Base-by-base conservation (phyloP, 495 filamentous ascomycete genomes). In the Penicillium canariense region DNA sequence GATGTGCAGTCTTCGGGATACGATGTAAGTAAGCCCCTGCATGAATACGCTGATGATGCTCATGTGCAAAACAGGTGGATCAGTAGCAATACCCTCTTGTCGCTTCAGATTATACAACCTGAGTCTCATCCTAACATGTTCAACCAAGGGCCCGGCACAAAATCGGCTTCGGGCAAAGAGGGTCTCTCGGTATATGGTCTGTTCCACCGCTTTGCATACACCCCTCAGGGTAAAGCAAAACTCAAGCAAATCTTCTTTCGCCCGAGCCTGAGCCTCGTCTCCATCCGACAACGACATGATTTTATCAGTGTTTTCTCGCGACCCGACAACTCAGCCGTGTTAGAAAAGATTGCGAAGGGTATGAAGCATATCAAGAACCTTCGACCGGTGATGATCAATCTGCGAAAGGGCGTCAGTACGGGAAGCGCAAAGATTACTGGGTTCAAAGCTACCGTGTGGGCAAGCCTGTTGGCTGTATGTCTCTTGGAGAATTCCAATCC, bases 121-220 rank as follows among this genome's bases (percentile, higher is more conserved):
- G 91, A 97, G 60, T 85, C 83, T 15, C 90, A 94, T 69, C 92
- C 92, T 7, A 90, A 92, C 55, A 84, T 84, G 39, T 87, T 94
- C 43, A 89, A 87, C 62, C 88, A 91, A 68, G 90, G 88, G 1
- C 86, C 88, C 11, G 83, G 79, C 10, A 84, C 72, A 56, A 84
- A 80, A 5, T 77, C 80, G 7, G 86, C 86, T 0, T 86, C 86
- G 12, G 82, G 86, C 0, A 97, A 96, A 66, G 91, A 97, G 67
- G 87, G 85, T 7, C 80, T 97, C n/a, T 96, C 92, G 2, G 70
- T 98, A 1, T 95, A 88, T 57, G 94, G 91, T 4, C 76, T 95
- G 11, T 91, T 95, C 55, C 82, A 87, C 38, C 79, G 86, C 34
- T 75, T 93, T 53, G 88, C 95, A 36, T 82, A 80, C 28, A 96